Conservation (phyloP, 176 grass and related monocot genomes). For the Panicum miliaceum region DNA sequence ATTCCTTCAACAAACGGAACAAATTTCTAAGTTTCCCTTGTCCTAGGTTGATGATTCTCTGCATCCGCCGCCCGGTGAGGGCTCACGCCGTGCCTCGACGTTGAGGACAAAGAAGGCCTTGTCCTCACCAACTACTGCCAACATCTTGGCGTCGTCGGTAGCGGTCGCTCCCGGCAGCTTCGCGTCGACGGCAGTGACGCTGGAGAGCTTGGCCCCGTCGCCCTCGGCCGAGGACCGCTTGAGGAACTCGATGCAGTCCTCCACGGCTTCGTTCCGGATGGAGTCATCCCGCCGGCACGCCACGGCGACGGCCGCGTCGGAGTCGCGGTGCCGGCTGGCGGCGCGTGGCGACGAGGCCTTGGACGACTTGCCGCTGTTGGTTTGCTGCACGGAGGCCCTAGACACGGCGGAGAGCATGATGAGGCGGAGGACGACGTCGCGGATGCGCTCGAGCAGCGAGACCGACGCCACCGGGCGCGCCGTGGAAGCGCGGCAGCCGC, state of each 20-base stretch:
- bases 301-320: background rate
- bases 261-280: conserved; percentile 60
- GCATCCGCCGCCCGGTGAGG: background rate
- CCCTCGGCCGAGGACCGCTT: conserved; percentile 70
- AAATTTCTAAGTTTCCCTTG: background rate
- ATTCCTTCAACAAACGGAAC: background rate
- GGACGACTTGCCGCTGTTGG: background rate
- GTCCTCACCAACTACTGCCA: background rate
- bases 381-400: conserved; percentile 32
- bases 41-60: conserved; percentile 31
- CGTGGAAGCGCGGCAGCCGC: conserved; percentile 44
- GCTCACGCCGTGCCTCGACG: background rate
- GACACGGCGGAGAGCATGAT: conserved; percentile 75
- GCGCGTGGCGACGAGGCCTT: conserved; percentile 40
- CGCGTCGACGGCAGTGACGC: conserved; percentile 11
- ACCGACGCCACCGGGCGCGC: conserved; percentile 51
- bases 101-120: background rate
- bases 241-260: conserved; percentile 86
- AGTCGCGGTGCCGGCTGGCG: background rate
- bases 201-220: conserved; percentile 51
- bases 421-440: conserved; percentile 66
- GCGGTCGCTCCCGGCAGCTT: background rate
- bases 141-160: background rate
- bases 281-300: conserved; percentile 60
- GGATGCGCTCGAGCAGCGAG: conserved; percentile 69